Conservation (phyloP, 2,329 filamentous ascomycete species). For the Scortechinia acanthostroma region DNA sequence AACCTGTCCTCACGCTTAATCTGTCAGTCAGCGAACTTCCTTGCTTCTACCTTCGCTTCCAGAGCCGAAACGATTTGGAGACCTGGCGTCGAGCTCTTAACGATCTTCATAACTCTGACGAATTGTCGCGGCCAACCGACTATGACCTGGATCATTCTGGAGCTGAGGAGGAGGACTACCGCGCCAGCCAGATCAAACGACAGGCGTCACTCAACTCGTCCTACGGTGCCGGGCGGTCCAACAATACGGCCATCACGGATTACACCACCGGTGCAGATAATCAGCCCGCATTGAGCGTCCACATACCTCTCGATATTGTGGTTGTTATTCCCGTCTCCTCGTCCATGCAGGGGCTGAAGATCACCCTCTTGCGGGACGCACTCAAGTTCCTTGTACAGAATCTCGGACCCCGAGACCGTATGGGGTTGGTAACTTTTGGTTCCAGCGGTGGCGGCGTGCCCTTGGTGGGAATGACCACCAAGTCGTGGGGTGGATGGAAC, state of each 20-base stretch:
- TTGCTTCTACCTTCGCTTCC: slow-evolving; percentile 87
- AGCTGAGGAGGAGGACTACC: slow-evolving; percentile 81
- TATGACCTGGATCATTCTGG: slow-evolving; percentile 76
- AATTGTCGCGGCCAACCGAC: slow-evolving; percentile 61
- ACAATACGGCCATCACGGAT: slow-evolving; percentile 82
- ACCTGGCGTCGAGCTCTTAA: slow-evolving; percentile 82
- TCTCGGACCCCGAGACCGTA: slow-evolving; percentile 85
- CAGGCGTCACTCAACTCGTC: slow-evolving; percentile 77
- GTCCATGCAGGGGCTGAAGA: slow-evolving; percentile 99
- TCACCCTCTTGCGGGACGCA: slow-evolving; percentile 84
- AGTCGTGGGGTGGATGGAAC: slow-evolving; percentile 85
- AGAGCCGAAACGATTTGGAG: slow-evolving; percentile 76
- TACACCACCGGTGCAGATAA: slow-evolving; percentile 65
- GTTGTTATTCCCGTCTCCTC: slow-evolving; percentile 95
- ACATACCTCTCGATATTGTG: slow-evolving; percentile 90
- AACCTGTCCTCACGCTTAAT: slow-evolving; percentile 79
- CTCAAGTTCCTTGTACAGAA: slow-evolving; percentile 85
- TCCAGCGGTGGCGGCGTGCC: slow-evolving; percentile 89
- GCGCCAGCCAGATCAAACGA: slow-evolving; percentile 48
- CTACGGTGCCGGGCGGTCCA: slow-evolving; percentile 72
- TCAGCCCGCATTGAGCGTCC: slow-evolving; percentile 45
- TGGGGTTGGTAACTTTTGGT: slow-evolving; percentile 95
- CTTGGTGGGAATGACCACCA: slow-evolving; percentile 95
- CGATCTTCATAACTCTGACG: slow-evolving; percentile 67
- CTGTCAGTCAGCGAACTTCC: slow-evolving; percentile 87